Base-by-base conservation (phyloP, 331 rosid species). In the Malus hybrid region DNA sequence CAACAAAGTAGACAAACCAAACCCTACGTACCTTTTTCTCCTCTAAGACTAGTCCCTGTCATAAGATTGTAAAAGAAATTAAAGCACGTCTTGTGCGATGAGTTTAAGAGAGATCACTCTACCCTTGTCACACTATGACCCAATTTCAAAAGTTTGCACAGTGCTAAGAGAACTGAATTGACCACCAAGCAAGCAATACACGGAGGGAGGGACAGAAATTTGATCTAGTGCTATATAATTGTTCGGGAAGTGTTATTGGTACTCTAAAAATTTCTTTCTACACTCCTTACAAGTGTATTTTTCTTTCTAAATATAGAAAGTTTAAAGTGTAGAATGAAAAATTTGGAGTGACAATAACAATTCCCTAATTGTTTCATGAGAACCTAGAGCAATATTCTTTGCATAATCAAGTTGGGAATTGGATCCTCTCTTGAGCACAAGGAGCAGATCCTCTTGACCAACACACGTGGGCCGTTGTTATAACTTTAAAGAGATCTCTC, bases 41-140 rank as follows among this genome's bases (percentile, higher is more conserved):
- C 29, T 81, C 71, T 20, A 71, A 62, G 83, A 72, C 78, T 34
- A 70, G 85, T 86, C 90, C 42, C 85, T 81, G 20, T 90, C 90
- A 80, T 82, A 78, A 61, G 78, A 79, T 82, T 82, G 75, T 39
- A 72, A 84, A 82, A 77, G 77, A 31, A 54, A 70, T 10, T 42
- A 42, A 42, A 42, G 72, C 68, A 28, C 79, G 61, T 73, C 73
- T 24, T 69, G 39, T 50, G 73, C 16, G 77, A 69, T 70, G 67
- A 44, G 11, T 33, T 55, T 70, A 31, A 76, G 73, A 74, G 55
- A 31, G 70, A 19, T 20, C 63, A 57, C 15, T 4, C 3, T 57
- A 9, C 64, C 64, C 27, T 57, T 57, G 63, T 57, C 64, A 57
- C 64, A 22, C 64, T 20, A 5, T 57, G 29, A 69, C 61, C 74